A percentile compares a stretch with the other conserved stretches of the same genome.
Conservation (phyloP, 108 stramenopile species). For the Cyclotella baltica region DNA sequence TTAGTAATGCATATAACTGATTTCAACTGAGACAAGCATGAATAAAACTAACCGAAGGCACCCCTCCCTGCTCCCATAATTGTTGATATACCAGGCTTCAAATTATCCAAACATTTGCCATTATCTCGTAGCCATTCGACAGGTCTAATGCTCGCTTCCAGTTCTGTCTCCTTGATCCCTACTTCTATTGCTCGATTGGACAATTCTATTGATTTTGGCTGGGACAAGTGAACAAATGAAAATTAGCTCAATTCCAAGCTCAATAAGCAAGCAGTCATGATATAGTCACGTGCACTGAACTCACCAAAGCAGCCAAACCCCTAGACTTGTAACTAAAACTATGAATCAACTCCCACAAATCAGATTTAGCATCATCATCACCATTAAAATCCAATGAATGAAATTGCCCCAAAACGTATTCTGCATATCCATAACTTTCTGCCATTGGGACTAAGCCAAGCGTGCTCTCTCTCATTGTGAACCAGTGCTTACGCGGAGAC, state of each 20-base stretch:
- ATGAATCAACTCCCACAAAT: conserved; percentile 26
- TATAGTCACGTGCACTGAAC: neutral
- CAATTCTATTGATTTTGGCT: neutral
- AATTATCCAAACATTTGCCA: conserved; percentile 61
- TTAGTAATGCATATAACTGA: neutral
- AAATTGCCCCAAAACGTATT: conserved; percentile 52
- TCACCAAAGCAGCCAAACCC: conserved; percentile 27
- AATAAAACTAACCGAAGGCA: conserved; percentile 13
- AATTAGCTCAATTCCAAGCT: no score
- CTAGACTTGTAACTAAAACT: conserved; percentile 17
- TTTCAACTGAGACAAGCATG: neutral
- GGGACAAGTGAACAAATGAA: no score
- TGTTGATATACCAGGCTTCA: conserved; percentile 41
- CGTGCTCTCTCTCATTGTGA: conserved; percentile 32
- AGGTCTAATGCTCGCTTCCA: conserved; percentile 23
- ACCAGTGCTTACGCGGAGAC: conserved; percentile 50
- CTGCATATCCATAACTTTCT: conserved; percentile 37
- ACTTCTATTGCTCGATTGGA: conserved; percentile 18
- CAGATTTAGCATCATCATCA: conserved; percentile 15
- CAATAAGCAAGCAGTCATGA: neutral
- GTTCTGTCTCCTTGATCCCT: conserved; percentile 30
- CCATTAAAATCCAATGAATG: conserved; percentile 7
- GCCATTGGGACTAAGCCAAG: conserved; percentile 50
- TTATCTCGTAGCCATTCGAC: conserved; percentile 55
- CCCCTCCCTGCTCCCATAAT: conserved; percentile 14